These are phyloP conservation scores for Ceratocystis eucalypticola DNA, from an alignment of 2,329 filamentous ascomycete species.

Conservation along the genomic window DNA sequence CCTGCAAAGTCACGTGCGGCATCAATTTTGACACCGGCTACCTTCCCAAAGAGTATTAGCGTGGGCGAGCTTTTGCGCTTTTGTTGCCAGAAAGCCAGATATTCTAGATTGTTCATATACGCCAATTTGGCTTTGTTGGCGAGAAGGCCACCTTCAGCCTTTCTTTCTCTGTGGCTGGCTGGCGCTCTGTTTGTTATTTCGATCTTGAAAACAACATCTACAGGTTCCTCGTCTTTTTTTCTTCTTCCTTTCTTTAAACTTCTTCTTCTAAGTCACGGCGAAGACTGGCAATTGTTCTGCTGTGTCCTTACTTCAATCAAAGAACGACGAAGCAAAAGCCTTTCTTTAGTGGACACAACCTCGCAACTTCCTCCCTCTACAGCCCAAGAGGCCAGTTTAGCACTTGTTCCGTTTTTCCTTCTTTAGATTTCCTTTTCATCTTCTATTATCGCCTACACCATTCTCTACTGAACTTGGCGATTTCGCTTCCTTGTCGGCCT, in stretches of 20 bases:
- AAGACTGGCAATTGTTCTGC: too few relatives aligned
- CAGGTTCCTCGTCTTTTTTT: not conserved
- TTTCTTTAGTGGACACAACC: not conserved
- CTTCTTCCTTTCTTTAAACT: conserved; percentile 4
- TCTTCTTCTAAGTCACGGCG: not conserved
- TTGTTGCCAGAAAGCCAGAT: conserved; percentile 16
- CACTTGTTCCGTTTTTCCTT: conserved; percentile 7
- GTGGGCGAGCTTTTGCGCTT: not conserved
- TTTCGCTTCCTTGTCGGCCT: not conserved
- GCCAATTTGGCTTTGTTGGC: not conserved
- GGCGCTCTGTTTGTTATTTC: not conserved
- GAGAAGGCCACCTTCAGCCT: conserved; percentile 11
- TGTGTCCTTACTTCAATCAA: not conserved
- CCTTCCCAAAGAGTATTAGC: not conserved
- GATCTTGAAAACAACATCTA: not conserved
- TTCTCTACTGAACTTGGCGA: not conserved
- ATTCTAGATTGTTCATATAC: conserved; percentile 10
- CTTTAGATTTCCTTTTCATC: not conserved
- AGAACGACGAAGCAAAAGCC: not conserved
- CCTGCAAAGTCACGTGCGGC: not conserved
- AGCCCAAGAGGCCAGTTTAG: not conserved
- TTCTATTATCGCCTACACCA: not conserved
- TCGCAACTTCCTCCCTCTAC: not conserved
- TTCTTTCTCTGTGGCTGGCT: not conserved
- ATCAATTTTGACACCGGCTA: not conserved